Base-by-base conservation (phyloP, 169 alveolate genomes). In the Plasmodium coatneyi region DNA sequence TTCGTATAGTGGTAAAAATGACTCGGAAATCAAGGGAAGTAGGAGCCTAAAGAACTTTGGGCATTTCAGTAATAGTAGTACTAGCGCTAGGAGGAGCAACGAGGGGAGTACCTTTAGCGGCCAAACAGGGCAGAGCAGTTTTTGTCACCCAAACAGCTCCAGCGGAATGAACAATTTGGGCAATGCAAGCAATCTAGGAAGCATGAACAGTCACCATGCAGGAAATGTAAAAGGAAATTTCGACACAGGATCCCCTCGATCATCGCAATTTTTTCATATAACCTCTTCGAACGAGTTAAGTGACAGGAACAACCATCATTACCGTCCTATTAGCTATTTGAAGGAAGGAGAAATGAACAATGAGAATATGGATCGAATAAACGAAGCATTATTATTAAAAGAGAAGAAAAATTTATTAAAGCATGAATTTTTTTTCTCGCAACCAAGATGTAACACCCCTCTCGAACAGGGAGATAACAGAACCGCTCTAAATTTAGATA, bases 391-490 rank as follows among this genome's bases (percentile, higher is more conserved):
- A 49, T 39, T 83, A 70, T 83, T 83, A 74, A 71, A 46, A 7
- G 79, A 72, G 49, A 74, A 71, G 52, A 49, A 84, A 30, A 84
- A 84, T 46, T 28, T 72, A 43, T 72, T 84, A 71, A 84, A 84
- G 72, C 84, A 74, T 43, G 92, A 84, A 84, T 74, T 74, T 22
- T 46, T 84, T 49, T 70, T 25, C 34, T 72, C 66, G 60, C 80
- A 84, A 46, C 56, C 32, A 25, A n/a, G 80, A 28, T 28, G 36
- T 7, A 84, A 84, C 36, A 72, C 22, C n/a, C 41, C 34, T 5
- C 30, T 16, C 72, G 92, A 82, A 30, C 10, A 82, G 28, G 66
- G 71, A 34, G 41, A 34, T 66, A 36, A 71, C 22, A 46, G 41
- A 72, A 16, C 28, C 32, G 0, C 14, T 32, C 52, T 19, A 52